Evolutionary conservation across 257 asterid species (phyloP), one percentile per base, ranked within the genome.

Genomic region (Solanum habrochaites): DNA sequence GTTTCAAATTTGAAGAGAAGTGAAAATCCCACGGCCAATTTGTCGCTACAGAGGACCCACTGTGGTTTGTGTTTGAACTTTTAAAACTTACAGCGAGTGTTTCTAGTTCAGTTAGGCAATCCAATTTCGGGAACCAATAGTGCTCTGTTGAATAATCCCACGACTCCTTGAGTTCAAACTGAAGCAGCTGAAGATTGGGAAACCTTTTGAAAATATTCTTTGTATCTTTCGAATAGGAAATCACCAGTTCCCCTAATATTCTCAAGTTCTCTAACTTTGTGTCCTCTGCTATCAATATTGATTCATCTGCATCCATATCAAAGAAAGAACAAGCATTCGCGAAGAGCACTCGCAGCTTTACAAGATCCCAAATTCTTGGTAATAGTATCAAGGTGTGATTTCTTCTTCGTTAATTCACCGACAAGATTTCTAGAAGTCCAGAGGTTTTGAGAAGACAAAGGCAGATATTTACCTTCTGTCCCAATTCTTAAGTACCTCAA

Each of bases 31-130:
- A n/a, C 0, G 3, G 12, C 4, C 2, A 29, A 32, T 75, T 29
- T 60, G 25, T 16, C n/a, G n/a, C 39, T 43, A n/a, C 29, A 16
- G 21, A 21, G 27, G 37, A 5, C 29, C 31, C n/a, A 15, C 74
- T 64, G 2, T 71, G 7, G 18, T 77, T 18, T 72, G 47, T 0
- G 3, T 35, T 23, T 39, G 32, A 74, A 21, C 56, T 40, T 23
- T 0, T 0, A 40, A 23, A 83, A 58, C 7, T 0, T 42, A 60
- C 40, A 0, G 0, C 0, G 37, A 86, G 58, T 0, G 0, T 0
- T 6, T 82, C 37, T 29, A 83, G 64, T 31, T 56, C 58, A 18
- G 5, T 49, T 27, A 83, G 80, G 49, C 5, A 58, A 70, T 83
- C 39, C 39, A 83, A 37, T 56, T 69, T 69, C 0, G 85, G 89